These are phyloP conservation scores for Umbelopsis ramanniana DNA, from an alignment of 192 early-diverging fungal genomes.

Conservation along the genomic window DNA sequence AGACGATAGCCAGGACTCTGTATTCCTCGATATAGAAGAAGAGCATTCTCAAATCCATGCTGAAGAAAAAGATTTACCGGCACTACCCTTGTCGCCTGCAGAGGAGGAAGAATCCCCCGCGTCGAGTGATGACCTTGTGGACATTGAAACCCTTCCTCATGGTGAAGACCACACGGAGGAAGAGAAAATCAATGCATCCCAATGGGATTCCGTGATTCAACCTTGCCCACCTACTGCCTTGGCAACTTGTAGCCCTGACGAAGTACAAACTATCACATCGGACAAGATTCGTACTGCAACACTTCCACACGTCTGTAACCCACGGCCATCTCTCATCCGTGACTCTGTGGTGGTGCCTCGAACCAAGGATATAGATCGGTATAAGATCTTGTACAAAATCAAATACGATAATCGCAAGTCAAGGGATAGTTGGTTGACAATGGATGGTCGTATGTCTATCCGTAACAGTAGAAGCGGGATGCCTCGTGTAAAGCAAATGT, in stretches of 20 bases:
- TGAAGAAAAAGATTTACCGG: too few relatives aligned
- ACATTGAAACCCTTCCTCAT: too few relatives aligned
- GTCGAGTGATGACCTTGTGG: too few relatives aligned
- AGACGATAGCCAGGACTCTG: too few relatives aligned
- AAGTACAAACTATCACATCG: not conserved
- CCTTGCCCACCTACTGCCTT: not conserved
- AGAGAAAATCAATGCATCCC: too few relatives aligned
- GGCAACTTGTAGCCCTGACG: not conserved
- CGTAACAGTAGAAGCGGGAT: not conserved
- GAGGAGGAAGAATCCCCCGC: too few relatives aligned
- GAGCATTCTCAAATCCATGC: too few relatives aligned
- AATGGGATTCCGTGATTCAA: not conserved
- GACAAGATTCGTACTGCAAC: not conserved
- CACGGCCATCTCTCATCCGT: not conserved
- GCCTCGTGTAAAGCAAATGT: not conserved
- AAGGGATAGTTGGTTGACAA: not conserved
- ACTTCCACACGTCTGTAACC: not conserved
- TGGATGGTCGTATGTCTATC: not conserved
- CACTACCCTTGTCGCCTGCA: too few relatives aligned
- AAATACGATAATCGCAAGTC: slow-evolving; percentile 20
- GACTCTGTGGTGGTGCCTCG: not conserved
- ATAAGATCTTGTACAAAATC: not conserved
- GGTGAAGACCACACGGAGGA: too few relatives aligned
- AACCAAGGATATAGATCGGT: slow-evolving; percentile 4
- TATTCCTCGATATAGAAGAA: too few relatives aligned